Evolutionary conservation across 768 basidiomycete genomes (phyloP).

Genomic region (Botryobasidium botryosum): DNA sequence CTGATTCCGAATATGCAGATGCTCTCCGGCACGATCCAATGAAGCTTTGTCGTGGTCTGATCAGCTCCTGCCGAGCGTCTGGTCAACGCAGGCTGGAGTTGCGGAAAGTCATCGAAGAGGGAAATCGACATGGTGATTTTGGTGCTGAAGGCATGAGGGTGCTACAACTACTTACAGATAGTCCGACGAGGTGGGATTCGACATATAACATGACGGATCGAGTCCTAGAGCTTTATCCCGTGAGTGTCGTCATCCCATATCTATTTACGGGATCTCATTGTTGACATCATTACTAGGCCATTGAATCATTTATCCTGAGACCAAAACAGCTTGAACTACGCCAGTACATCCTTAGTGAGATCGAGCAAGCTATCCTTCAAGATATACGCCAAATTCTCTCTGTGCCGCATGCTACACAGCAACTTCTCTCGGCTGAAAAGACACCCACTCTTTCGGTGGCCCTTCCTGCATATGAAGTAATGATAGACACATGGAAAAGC

Average conservation of each 20-base stretch:
- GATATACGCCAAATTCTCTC: not conserved
- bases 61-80: too few relatives aligned
- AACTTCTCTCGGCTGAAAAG: not conserved
- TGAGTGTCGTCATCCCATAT: not conserved
- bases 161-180: not conserved
- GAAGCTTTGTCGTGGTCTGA: too few relatives aligned
- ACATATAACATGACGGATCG: not conserved
- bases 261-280: too few relatives aligned
- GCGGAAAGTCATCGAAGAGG: not conserved
- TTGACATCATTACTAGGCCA: too few relatives aligned
- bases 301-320: not conserved
- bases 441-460: not conserved
- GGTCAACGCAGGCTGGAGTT: too few relatives aligned
- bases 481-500: not conserved
- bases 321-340: not conserved
- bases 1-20: not conserved
- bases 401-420: not conserved
- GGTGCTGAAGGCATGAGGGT: not conserved
- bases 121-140: not conserved
- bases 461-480: not conserved
- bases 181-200: conserved; percentile 1
- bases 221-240: not conserved
- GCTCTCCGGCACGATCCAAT: not conserved
- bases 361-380: not conserved
- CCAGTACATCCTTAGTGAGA: not conserved